These are phyloP conservation scores for Salix arbutifolia DNA, from an alignment of 345 rosid species.

Conservation along the genomic window DNA sequence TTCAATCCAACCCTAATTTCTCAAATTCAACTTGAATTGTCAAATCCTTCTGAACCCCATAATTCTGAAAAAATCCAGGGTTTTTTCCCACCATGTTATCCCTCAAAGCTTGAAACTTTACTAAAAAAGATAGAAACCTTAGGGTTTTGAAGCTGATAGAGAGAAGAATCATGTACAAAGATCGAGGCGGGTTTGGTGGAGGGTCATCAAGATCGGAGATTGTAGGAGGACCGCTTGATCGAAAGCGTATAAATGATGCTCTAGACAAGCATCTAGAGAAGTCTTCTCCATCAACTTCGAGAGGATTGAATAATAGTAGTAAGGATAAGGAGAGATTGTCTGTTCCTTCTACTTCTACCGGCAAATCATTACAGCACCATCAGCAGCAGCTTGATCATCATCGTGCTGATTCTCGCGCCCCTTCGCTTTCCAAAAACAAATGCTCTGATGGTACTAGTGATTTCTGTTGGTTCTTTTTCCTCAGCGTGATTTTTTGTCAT, in stretches of 20 bases:
- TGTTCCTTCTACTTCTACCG: conserved; percentile 68
- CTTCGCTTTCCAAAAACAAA: conserved; percentile 48
- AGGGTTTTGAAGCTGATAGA: neutral
- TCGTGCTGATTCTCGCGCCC: conserved; percentile 46
- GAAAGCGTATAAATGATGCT: conserved; percentile 81
- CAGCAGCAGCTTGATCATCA: conserved; percentile 48
- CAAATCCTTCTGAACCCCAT: neutral
- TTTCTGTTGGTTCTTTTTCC: neutral
- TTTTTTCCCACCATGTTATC: neutral
- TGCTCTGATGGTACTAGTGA: conserved; percentile 46
- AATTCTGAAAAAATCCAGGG: neutral
- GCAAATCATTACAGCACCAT: conserved; percentile 37
- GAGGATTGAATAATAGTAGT: conserved; percentile 37
- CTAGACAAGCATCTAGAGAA: conserved; percentile 88
- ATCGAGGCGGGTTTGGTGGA: conserved; percentile 62
- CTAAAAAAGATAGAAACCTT: neutral
- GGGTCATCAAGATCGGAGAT: conserved; percentile 77
- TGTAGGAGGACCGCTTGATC: conserved; percentile 66
- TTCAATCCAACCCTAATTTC: conserved; percentile 6
- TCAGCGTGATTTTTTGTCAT: neutral
- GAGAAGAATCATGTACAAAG: conserved; percentile 50
- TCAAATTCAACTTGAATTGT: neutral
- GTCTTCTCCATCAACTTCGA: conserved; percentile 83
- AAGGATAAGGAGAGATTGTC: conserved; percentile 60
- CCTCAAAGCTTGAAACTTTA: conserved; percentile 8